These are phyloP conservation scores for Aspergillus novoparasiticus DNA, from an alignment of 2,329 filamentous ascomycete species.

Conservation along the genomic window DNA sequence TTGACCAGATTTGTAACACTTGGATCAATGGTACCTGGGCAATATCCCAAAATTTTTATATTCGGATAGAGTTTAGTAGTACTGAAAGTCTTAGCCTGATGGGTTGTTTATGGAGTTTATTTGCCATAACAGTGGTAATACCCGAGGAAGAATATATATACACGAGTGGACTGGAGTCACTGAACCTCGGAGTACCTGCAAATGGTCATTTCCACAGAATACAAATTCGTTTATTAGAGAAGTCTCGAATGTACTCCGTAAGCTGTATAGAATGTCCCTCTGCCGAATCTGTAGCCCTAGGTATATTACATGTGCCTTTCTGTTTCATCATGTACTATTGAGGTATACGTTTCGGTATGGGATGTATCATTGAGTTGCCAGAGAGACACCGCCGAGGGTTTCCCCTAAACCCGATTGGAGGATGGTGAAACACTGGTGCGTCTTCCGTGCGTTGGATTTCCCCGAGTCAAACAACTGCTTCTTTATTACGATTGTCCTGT, in stretches of 20 bases:
- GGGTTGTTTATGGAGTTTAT: no score
- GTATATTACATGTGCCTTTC: neutral
- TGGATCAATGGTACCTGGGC: neutral
- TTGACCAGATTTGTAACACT: neutral
- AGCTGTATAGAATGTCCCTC: neutral
- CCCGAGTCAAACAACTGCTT: neutral
- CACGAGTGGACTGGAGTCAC: neutral
- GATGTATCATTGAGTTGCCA: slow-evolving; percentile 21
- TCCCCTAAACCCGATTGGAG: neutral
- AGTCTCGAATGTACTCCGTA: neutral
- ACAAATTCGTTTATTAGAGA: neutral
- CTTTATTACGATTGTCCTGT: slow-evolving; percentile 9
- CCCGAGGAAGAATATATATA: neutral
- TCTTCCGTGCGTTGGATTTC: neutral
- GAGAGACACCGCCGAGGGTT: slow-evolving; percentile 19
- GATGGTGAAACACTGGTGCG: slow-evolving; percentile 19
- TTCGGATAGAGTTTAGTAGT: neutral
- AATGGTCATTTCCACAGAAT: neutral
- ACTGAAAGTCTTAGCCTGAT: neutral
- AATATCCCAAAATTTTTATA: neutral
- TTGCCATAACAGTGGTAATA: no score
- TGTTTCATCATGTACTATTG: neutral
- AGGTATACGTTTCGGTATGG: neutral
- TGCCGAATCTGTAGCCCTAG: neutral
- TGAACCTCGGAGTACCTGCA: neutral